phyloP scores from a whole-genome alignment of 2,329 filamentous ascomycete species.

The Pseudogymnoascus verrucosus region DNA sequence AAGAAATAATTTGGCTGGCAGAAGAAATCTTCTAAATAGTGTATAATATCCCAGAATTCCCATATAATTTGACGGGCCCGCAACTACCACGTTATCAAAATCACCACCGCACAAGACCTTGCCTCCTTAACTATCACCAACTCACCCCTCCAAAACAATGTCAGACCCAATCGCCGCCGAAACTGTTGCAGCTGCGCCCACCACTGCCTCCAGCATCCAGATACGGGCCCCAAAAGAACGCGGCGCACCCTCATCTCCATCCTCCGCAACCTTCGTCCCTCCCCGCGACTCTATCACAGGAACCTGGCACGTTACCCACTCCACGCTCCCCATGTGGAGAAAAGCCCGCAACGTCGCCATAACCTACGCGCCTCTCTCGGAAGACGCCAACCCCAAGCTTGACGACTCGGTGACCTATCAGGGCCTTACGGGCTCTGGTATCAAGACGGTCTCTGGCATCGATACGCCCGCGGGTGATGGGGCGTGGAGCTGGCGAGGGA shows the following conservation, averaged over 20 bases:
- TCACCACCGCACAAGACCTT: neutral
- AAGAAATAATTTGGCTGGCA: neutral
- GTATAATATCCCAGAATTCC: neutral
- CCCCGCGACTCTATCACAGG: slow-evolving; percentile 52
- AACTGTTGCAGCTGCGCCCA: neutral
- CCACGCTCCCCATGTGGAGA: slow-evolving; percentile 73
- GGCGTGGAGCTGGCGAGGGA: slow-evolving; percentile 70
- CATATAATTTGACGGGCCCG: neutral
- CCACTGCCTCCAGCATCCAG: neutral
- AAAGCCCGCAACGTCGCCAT: slow-evolving; percentile 72
- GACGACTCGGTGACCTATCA: slow-evolving; percentile 70
- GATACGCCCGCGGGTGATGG: slow-evolving; percentile 43
- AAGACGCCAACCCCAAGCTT: slow-evolving; percentile 32
- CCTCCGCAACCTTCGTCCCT: slow-evolving; percentile 27
- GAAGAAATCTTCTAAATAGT: neutral
- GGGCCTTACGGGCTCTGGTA: slow-evolving; percentile 37
- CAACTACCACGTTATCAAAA: neutral
- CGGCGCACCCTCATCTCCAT: slow-evolving; percentile 13
- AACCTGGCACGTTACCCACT: slow-evolving; percentile 69
- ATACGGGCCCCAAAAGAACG: neutral
- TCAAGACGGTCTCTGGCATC: slow-evolving; percentile 57
- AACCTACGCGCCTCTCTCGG: slow-evolving; percentile 54
- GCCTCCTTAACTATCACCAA: neutral
- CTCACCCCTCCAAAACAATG: neutral
- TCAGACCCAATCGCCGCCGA: neutral